These are phyloP conservation scores for Mycena albidolilacea DNA, from an alignment of 768 basidiomycete genomes.

Conservation along the genomic window DNA sequence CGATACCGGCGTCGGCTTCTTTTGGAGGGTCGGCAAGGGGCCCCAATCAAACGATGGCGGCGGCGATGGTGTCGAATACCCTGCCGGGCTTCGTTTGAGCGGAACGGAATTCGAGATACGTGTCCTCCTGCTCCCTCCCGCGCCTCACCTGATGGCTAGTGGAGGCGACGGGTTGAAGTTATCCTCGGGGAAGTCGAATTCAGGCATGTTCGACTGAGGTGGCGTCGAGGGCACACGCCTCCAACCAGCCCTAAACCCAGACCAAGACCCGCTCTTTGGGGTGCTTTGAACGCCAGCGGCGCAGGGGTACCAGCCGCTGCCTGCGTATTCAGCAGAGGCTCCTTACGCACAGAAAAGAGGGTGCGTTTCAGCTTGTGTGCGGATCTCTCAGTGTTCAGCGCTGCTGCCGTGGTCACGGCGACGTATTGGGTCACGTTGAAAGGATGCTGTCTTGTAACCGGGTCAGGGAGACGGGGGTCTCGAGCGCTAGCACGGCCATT, in stretches of 20 bases:
- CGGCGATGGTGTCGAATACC: constrained; percentile 44
- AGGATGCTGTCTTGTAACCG: constrained; percentile 53
- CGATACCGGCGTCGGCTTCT: constrained; percentile 44
- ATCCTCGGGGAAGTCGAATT: constrained; percentile 56
- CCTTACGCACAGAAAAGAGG: constrained; percentile 69
- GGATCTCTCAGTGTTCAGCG: constrained; percentile 85
- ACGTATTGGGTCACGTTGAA: constrained; percentile 73
- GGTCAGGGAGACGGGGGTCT: constrained; percentile 61
- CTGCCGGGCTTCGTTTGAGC: constrained; percentile 53
- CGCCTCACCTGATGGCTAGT: constrained; percentile 52
- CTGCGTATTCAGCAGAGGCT: constrained; percentile 77
- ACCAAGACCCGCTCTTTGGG: constrained; percentile 45
- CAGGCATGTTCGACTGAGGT: constrained; percentile 34
- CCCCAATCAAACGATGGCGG: constrained; percentile 72
- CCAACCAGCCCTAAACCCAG: constrained; percentile 30
- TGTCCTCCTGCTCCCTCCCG: constrained; percentile 52
- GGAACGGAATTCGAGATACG: constrained; percentile 54
- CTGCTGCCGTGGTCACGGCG: constrained; percentile 83
- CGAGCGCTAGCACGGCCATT: constrained; percentile 43
- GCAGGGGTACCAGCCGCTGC: constrained; percentile 56
- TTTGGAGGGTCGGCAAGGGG: constrained; percentile 65
- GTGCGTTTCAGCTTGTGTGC: constrained; percentile 80
- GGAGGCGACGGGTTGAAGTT: constrained; percentile 57
- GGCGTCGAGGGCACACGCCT: constrained; percentile 20
- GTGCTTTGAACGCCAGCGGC: constrained; percentile 55